Evolutionary conservation across 164 flowering plant species (phyloP).

Genomic region (Tinospora cordifolia): DNA sequence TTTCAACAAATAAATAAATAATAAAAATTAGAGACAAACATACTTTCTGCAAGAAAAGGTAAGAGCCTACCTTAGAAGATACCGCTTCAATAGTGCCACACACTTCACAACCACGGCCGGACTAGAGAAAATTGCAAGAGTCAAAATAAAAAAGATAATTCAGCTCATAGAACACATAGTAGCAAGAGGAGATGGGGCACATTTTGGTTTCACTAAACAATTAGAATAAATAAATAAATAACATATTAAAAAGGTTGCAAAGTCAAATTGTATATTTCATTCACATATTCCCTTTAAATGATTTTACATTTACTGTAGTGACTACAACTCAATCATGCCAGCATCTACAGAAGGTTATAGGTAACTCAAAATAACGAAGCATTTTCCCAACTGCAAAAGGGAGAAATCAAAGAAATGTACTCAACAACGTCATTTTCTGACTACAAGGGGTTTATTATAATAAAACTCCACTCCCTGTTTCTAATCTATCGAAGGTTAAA

Average conservation of each 20-base stretch:
- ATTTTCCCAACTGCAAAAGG: no score
- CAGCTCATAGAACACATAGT: no score
- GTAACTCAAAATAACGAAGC: no score
- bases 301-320: no score
- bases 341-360: no score
- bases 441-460: not conserved
- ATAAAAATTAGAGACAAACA: not conserved
- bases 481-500: not conserved
- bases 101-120: conserved; percentile 94
- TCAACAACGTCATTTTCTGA: not conserved
- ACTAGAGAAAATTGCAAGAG: conserved; percentile 34
- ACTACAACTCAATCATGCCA: no score
- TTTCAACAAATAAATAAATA: not conserved
- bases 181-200: no score
- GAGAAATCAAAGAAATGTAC: not conserved
- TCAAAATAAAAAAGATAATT: conserved; percentile 3
- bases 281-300: no score
- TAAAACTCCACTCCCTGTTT: not conserved
- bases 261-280: not conserved
- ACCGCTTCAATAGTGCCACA: conserved; percentile 77
- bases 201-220: not conserved
- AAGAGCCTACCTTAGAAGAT: conserved; percentile 67
- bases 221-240: not conserved
- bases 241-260: not conserved
- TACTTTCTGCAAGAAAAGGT: not conserved